Conservation (phyloP, 2,329 filamentous ascomycete species). For the Scedosporium aurantiacum region DNA sequence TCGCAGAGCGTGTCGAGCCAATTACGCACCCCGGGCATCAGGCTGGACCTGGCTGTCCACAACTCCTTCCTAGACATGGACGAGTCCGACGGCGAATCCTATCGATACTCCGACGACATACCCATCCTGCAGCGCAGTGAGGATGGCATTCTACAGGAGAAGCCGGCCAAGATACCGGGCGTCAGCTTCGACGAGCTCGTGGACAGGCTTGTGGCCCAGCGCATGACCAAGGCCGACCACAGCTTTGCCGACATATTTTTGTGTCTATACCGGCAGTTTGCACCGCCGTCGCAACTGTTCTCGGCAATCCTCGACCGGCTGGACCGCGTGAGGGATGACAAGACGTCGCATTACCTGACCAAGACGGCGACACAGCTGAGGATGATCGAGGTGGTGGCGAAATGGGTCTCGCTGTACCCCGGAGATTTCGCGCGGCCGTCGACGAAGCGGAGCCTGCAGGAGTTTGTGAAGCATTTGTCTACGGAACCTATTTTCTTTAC, state of each 20-base stretch:
- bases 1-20: slow-evolving; percentile 8
- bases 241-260: slow-evolving; percentile 86
- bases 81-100: slow-evolving; percentile 58
- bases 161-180: slow-evolving; percentile 38
- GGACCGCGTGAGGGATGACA: slow-evolving; percentile 57
- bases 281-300: slow-evolving; percentile 68
- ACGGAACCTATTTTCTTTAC: slow-evolving; percentile 72
- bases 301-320: slow-evolving; percentile 67
- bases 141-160: slow-evolving; percentile 34
- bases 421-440: slow-evolving; percentile 79
- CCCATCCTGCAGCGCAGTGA: slow-evolving; percentile 57
- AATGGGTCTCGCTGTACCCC: slow-evolving; percentile 83
- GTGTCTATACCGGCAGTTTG: slow-evolving; percentile 89
- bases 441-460: slow-evolving; percentile 60
- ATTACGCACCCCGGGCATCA: slow-evolving; percentile 40
- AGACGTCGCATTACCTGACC: slow-evolving; percentile 56
- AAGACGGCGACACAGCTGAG: slow-evolving; percentile 74
- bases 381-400: slow-evolving; percentile 71
- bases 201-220: slow-evolving; percentile 72
- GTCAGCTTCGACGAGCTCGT: slow-evolving; percentile 62
- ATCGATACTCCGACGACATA: slow-evolving; percentile 54
- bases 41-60: slow-evolving; percentile 35
- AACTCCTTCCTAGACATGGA: slow-evolving; percentile 56
- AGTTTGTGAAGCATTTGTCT: slow-evolving; percentile 66
- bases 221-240: slow-evolving; percentile 74